Base-by-base conservation (phyloP, 2,329 filamentous ascomycete genomes). In the Phaeosphaeriaceae sp. region DNA sequence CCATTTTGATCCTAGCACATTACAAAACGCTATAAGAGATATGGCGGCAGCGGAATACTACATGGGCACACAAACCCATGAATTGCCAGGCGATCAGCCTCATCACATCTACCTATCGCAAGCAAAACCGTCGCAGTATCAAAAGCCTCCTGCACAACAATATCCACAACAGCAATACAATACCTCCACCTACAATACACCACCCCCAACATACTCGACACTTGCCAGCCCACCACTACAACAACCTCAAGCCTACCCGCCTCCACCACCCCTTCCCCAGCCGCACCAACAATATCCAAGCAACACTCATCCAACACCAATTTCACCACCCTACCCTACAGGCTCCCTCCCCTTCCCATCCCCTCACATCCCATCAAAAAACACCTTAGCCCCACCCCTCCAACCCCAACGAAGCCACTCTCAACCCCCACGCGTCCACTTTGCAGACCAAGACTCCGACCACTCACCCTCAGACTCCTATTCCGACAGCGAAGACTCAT, bases 11-110 rank as follows among this genome's bases (percentile, higher is more conserved):
- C n/a, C 6, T 17, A 16, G 30, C 3, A 42, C 8, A 34, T 4
- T 1, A 33, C 29, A n/a, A 40, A 46, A 38, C 47, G 12, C n/a
- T 20, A 37, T 47, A 29, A 38, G 26, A 23, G n/a, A 39, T 20
- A 73, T 72, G 68, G 66, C 70, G 55, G 64, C 70, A 34, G 54
- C 63, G 42, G 70, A 71, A 47, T 72, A 73, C 54, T 73, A 66
- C 48, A 41, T 58, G 12, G 66, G 64, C 48, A 64, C 61, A 28
- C 59, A 43, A 34, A 57, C 59, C 8, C 57, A 66, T 26, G 51
- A 61, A 46, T 51, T 64, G 42, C 55, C 61, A 20, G 50, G 48
- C 34, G 51, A 63, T n/a, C 50, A 54, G 9, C 48, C 42, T 37
- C 54, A 53, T 23, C 50, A 54, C 23, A 30, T 38, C 33, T 60